These are phyloP conservation scores for Malassezia globosa DNA, from an alignment of 1,284 basidiomycete genomes.

Conservation along the genomic window DNA sequence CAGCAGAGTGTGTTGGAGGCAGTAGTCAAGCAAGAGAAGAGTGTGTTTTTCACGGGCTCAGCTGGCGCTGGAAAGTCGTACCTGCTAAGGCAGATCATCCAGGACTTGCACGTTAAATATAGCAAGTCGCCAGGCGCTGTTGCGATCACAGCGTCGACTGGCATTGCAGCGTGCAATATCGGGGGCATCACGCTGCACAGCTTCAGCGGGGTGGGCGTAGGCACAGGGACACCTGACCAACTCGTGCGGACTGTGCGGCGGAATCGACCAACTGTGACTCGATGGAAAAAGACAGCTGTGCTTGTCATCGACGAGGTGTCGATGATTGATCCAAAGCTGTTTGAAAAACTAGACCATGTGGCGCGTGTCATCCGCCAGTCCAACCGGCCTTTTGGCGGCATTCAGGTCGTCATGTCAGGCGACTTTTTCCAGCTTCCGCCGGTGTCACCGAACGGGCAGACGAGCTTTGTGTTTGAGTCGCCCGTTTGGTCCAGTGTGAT, in stretches of 20 bases:
- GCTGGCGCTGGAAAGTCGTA: conserved; percentile 90
- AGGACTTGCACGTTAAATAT: conserved; percentile 53
- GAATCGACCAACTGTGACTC: conserved; percentile 58
- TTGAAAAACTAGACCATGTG: conserved; percentile 72
- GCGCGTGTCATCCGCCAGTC: conserved; percentile 57
- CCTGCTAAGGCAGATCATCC: conserved; percentile 77
- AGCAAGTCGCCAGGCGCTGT: conserved; percentile 54
- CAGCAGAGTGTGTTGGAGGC: conserved; percentile 37
- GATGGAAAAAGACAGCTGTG: conserved; percentile 64
- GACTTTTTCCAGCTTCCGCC: conserved; percentile 97
- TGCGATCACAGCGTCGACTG: conserved; percentile 76
- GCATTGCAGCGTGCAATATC: conserved; percentile 84
- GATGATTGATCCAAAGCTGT: conserved; percentile 86
- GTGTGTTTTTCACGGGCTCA: conserved; percentile 93
- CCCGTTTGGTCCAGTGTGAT: conserved; percentile 69
- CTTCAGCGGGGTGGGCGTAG: conserved; percentile 78
- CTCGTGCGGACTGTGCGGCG: conserved; percentile 59
- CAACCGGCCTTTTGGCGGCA: conserved; percentile 72
- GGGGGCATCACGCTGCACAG: conserved; percentile 87
- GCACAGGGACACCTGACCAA: conserved; percentile 57
- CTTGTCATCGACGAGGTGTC: conserved; percentile 86
- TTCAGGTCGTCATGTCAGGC: conserved; percentile 81
- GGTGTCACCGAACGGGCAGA: conserved; percentile 53
- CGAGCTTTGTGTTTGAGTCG: conserved; percentile 58
- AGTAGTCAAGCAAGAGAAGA: conserved; percentile 50